A percentile compares a stretch with the other conserved stretches of the same genome.
Evolutionary conservation across 345 rosid genomes (phyloP).

Genomic region (Zanthoxylum bungeanum): DNA sequence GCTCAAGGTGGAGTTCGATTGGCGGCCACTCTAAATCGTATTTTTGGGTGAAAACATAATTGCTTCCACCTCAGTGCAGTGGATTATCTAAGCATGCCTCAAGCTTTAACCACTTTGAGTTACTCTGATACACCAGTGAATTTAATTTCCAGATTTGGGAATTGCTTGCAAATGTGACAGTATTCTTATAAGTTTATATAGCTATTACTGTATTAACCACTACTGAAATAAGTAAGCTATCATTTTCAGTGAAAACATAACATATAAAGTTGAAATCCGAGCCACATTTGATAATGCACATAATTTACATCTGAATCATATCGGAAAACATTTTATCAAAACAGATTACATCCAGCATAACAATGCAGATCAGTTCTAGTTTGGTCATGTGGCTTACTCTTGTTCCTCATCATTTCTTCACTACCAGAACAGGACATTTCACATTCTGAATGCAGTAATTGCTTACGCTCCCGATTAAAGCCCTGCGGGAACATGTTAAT

Average conservation of each 20-base stretch:
- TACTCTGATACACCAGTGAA: too few species aligned
- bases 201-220: background rate
- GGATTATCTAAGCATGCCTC: background rate
- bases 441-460: constrained; percentile 41
- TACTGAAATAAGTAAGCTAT: background rate
- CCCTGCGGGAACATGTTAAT: constrained; percentile 24
- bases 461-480: constrained; percentile 46
- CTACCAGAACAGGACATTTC: constrained; percentile 46
- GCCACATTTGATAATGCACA: background rate
- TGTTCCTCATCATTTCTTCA: constrained; percentile 33
- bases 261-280: background rate
- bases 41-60: constrained; percentile 35
- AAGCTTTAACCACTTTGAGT: background rate
- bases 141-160: background rate
- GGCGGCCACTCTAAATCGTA: constrained; percentile 78
- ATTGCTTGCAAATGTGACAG: background rate
- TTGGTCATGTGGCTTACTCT: background rate
- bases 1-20: constrained; percentile 89
- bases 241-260: background rate
- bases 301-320: background rate
- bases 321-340: background rate
- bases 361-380: background rate
- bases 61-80: background rate
- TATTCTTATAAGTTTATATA: background rate
- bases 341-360: background rate